Conservation (phyloP, 345 rosid species). For the Trapa incisa region DNA sequence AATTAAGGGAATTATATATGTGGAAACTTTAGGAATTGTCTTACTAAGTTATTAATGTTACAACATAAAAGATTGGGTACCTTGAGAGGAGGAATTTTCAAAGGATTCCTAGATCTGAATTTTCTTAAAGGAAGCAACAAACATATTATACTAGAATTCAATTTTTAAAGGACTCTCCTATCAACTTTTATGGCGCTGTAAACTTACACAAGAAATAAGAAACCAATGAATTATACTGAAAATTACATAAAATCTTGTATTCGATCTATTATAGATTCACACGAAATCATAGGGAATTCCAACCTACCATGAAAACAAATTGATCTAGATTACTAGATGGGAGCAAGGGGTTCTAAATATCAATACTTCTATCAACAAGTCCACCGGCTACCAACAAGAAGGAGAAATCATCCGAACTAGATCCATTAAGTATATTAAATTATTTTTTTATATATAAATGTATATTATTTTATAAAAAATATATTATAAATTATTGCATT, state of each 20-base stretch:
- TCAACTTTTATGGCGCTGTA: neutral
- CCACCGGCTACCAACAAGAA: constrained; percentile 95
- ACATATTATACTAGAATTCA: neutral
- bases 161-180: neutral
- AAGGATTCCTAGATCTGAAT: neutral
- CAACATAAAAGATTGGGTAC: neutral
- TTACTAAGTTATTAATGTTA: neutral
- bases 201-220: neutral
- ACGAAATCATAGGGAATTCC: neutral
- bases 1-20: neutral
- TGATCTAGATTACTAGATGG: constrained; percentile 49
- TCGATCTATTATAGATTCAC: neutral
- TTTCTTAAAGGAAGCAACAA: neutral
- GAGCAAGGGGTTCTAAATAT: constrained; percentile 63
- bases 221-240: neutral
- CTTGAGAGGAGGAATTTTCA: neutral
- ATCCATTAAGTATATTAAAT: constrained; percentile 31
- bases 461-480: too few species aligned
- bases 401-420: constrained; percentile 59
- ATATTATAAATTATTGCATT: too few species aligned
- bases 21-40: neutral
- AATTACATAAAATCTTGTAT: neutral
- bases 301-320: too few species aligned
- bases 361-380: constrained; percentile 80
- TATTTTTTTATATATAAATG: too few species aligned